Evolutionary conservation across 2,329 filamentous ascomycete genomes (phyloP), one percentile per base, ranked within the genome.

Genomic region (Alternaria angustiovoidea): DNA sequence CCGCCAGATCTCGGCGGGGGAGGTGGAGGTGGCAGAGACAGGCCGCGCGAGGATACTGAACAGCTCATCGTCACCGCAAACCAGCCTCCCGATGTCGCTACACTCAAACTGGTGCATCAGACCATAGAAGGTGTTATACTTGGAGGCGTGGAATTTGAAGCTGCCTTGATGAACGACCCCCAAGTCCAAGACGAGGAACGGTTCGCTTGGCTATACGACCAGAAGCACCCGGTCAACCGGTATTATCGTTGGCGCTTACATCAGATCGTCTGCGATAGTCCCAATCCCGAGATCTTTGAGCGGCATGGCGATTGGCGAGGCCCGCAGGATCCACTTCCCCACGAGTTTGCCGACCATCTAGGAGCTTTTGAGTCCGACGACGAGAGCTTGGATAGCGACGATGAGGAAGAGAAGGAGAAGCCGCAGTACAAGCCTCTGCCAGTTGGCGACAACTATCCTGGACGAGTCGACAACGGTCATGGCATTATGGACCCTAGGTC

Each of bases 231-330:
- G 85, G 63, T 93, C 88, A 26, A 94, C 91, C 16, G 96, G 16
- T 99, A 94, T 86, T 98, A 98, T 78, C 89, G 95, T 43, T 98
- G 93, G 91, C 88, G 92, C 44, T 75, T 98, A 44, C 97, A 94
- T 91, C 89, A 95, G 69, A 85, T 94, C 8, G 83, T 94, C n/a
- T 93, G 91, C 1, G 89, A 70, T 36, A 67, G 65, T 7, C 57
- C 65, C 4, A 67, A 66, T 39, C 46, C 66, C 2, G 72, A 74
- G 48, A 70, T 76, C 8, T 76, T 75, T 24, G 54, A 63, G 4
- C 51, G 64, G 24, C 64, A 72, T 5, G 73, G 73, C 18, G 62
- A 88, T 7, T 98, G 94, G 94, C 86, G 90, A 57, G 84, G 88
- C 7, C 93, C 93, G 0, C 88, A 91, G 49, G 87, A 88, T 57